These are phyloP conservation scores for Gilbertella persicaria DNA, from an alignment of 371 early-diverging fungal genomes.

Conservation along the genomic window DNA sequence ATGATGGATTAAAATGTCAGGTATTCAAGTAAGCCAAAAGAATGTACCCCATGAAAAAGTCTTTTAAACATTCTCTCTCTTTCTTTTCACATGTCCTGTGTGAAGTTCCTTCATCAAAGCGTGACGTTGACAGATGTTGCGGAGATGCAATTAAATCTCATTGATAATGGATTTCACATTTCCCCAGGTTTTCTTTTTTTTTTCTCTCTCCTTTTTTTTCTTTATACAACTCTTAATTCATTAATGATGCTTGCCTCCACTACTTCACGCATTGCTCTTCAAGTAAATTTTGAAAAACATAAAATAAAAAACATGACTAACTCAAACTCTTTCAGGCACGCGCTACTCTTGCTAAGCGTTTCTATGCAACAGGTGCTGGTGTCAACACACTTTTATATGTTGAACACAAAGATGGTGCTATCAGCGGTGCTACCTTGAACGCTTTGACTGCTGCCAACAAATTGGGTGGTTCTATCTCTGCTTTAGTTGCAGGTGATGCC, in stretches of 20 bases:
- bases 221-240: conserved; percentile 1
- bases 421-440: conserved; percentile 79
- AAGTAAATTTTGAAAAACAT: conserved; percentile 12
- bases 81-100: too few species aligned
- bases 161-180: conserved; percentile 1
- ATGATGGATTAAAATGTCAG: too few species aligned
- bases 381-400: conserved; percentile 83
- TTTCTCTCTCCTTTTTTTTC: conserved; percentile 6
- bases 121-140: conserved; percentile 6
- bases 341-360: conserved; percentile 45
- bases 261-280: conserved; percentile 36
- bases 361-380: conserved; percentile 61
- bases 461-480: conserved; percentile 82
- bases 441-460: conserved; percentile 88
- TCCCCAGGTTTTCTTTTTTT: conserved; percentile 16
- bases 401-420: conserved; percentile 83
- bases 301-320: not conserved
- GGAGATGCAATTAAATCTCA: not conserved
- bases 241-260: conserved; percentile 13
- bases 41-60: too few species aligned
- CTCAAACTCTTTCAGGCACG: conserved; percentile 28
- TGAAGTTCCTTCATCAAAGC: too few species aligned
- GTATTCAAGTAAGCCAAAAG: too few species aligned
- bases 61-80: too few species aligned
- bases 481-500: conserved; percentile 83